phyloP scores from a whole-genome alignment of 2,329 filamentous ascomycete genomes.

The Talaromyces sp. region DNA sequence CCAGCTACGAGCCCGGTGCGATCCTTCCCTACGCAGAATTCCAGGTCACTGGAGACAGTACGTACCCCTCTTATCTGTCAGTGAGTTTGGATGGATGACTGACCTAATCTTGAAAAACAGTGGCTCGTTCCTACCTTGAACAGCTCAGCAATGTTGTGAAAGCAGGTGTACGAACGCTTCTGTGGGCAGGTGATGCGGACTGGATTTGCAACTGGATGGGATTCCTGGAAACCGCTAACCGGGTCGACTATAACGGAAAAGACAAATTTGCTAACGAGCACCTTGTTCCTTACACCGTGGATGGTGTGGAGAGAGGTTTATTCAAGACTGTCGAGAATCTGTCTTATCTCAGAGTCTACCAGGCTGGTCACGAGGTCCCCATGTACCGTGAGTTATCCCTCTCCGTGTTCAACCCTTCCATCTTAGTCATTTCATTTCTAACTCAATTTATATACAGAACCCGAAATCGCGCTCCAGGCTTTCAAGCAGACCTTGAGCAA shows the following conservation, averaged over 20 bases:
- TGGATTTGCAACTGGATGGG: constrained; percentile 57
- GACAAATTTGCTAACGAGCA: constrained; percentile 32
- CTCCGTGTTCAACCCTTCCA: too few relatives aligned
- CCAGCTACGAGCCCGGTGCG: constrained; percentile 28
- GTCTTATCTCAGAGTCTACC: constrained; percentile 45
- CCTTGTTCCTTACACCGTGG: too few relatives aligned
- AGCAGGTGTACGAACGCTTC: constrained; percentile 52
- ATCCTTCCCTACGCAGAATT: constrained; percentile 43
- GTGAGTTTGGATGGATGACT: too few relatives aligned
- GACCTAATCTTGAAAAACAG: too few relatives aligned
- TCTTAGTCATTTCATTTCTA: too few relatives aligned
- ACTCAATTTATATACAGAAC: too few relatives aligned
- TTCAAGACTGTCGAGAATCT: constrained; percentile 33
- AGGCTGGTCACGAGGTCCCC: constrained; percentile 48
- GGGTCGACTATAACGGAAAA: constrained; percentile 43
- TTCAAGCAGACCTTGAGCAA: too few relatives aligned
- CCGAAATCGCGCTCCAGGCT: too few relatives aligned
- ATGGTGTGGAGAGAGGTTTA: too few relatives aligned
- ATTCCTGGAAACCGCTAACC: constrained; percentile 49
- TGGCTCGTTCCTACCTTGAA: constrained; percentile 14
- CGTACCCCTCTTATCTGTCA: too few relatives aligned
- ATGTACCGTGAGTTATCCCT: constrained; percentile 35
- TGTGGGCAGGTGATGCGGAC: constrained; percentile 58
- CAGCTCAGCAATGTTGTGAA: constrained; percentile 50
- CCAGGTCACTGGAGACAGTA: constrained; percentile 29